Evolutionary conservation across 169 alveolate genomes (phyloP), one percentile per base, ranked within the genome.

Genomic region (Amoebophrya sp.): DNA sequence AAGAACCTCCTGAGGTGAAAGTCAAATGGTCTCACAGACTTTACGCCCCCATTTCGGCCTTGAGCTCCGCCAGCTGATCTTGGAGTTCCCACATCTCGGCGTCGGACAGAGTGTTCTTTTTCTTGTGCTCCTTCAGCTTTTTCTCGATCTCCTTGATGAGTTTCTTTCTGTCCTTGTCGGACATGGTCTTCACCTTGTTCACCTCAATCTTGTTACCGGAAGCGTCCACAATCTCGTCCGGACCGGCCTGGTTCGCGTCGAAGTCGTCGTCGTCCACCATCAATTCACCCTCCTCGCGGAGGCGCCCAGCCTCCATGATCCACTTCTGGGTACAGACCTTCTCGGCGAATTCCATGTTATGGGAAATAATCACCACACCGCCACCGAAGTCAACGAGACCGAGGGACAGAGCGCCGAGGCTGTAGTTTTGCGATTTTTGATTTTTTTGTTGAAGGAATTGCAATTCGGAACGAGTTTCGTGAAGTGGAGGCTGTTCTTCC

Each of bases 271-370:
- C 50, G 42, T 88, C 90, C 34, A 58, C 50, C 18, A 29, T 40
- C 38, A 88, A 70, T 41, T 88, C 90, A 88, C 90, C 90, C 90
- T 88, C 90, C 29, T 58, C 70, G 41, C 50, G 45, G 38, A 88
- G 41, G 0, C 50, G 45, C 7, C 90, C 89, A 38, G 78, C 91
- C 45, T 89, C 40, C 92, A 92, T 90, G 88, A 92, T 89, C 93
- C 93, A 92, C 92, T 92, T 90, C 93, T 92, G 91, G 26, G 91
- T 89, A 90, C 92, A 91, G 43, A 92, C 92, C 88, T 78, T 90
- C 88, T 92, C 93, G 50, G 92, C 88, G 93, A 92, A 92, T 69
- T 92, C 91, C 93, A 78, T 92, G 93, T 92, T 92, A 89, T 92
- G 93, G 89, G 92, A 89, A 91, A 92, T 89, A 90, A 92, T 92